A percentile compares a stretch with the other conserved stretches of the same genome.
These are phyloP conservation scores for Elasticomyces elasticus DNA, from an alignment of 495 filamentous ascomycete species.

Conservation along the genomic window DNA sequence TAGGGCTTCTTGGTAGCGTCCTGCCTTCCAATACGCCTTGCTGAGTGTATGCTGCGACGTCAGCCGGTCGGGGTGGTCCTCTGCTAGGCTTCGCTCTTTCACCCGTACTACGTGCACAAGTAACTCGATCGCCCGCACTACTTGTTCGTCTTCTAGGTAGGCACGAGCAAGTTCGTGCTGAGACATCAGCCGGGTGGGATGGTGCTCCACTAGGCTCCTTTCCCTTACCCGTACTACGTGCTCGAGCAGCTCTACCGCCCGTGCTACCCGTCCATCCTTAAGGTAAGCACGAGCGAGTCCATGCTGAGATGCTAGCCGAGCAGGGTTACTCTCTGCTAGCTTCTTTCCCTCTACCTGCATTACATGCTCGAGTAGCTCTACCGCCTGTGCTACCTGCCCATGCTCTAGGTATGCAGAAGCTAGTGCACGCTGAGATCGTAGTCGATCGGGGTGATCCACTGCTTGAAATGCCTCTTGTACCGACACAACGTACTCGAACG, in stretches of 20 bases:
- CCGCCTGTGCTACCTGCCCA: no score
- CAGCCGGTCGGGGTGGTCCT: conserved; percentile 28
- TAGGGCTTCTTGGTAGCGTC: conserved; percentile 5
- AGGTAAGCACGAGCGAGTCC: neutral
- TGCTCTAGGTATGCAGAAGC: no score
- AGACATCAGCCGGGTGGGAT: conserved; percentile 9
- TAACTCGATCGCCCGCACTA: conserved; percentile 4
- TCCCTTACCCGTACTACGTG: neutral
- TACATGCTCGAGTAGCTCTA: no score
- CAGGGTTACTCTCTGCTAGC: neutral
- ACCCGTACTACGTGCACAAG: conserved; percentile 6
- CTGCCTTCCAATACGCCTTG: neutral
- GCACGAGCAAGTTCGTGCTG: conserved; percentile 25
- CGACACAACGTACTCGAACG: conserved; percentile 7
- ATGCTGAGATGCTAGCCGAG: neutral
- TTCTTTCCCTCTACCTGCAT: neutral
- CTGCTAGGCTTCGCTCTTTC: conserved; percentile 12
- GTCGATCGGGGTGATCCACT: conserved; percentile 25
- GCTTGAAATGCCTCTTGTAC: conserved; percentile 10
- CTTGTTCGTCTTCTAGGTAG: conserved; percentile 8
- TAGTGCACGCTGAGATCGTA: conserved; percentile 31
- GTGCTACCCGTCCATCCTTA: neutral
- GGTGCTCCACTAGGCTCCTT: neutral
- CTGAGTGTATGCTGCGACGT: conserved; percentile 30
- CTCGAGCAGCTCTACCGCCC: conserved; percentile 1